Base-by-base conservation (phyloP, 2,329 filamentous ascomycete genomes). In the Monilinia polystroma region DNA sequence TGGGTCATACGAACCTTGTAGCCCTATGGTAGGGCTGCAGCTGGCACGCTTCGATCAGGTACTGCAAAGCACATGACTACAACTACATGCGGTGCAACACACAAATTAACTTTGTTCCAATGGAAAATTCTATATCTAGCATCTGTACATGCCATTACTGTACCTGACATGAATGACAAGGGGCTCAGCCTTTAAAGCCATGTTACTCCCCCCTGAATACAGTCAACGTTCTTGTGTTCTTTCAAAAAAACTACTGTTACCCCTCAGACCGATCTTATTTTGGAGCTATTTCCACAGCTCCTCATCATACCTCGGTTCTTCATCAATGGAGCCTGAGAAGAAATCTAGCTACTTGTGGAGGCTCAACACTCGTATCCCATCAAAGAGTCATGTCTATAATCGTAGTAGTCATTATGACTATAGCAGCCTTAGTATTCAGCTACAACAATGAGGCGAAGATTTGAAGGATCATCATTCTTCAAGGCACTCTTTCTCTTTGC, bases 401-500 rank as follows among this genome's bases (percentile, higher is more conserved):
- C 20, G 45, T 38, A 20, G 45, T 38, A 51, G 16, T 51, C 45
- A 60, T 16, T n/a, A 51, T 18, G 52, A 11, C 35, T 35, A 66
- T 60, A 38, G 63, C 55, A 41, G 47, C 55, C 55, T 66, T 66
- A 38, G 10, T 60, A 41, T 55, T 60, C 63, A 66, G 63, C 63
- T 66, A 65, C 20, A n/a, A 59, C 41, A 38, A 51, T 65, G 63
- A 43, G 45, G 63, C 55, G 55, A 66, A 53, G 45, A 66, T 29
- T 60, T 23, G 63, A 66, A 60, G 55, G 55, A 60, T 66, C 10
- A 18, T 26, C 11, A 23, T 16, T 65, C 10, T 45, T n/a, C 54
- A 52, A 59, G 63, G 47, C 63, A n/a, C 45, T 45, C 47, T 56
- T n/a, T 53, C 32, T 58, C 51, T 63, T 64, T 64, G 41, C 82